A percentile compares a stretch with the other conserved stretches of the same genome.
Conservation (phyloP, 768 basidiomycete species). For the Mycena leptocephala region DNA sequence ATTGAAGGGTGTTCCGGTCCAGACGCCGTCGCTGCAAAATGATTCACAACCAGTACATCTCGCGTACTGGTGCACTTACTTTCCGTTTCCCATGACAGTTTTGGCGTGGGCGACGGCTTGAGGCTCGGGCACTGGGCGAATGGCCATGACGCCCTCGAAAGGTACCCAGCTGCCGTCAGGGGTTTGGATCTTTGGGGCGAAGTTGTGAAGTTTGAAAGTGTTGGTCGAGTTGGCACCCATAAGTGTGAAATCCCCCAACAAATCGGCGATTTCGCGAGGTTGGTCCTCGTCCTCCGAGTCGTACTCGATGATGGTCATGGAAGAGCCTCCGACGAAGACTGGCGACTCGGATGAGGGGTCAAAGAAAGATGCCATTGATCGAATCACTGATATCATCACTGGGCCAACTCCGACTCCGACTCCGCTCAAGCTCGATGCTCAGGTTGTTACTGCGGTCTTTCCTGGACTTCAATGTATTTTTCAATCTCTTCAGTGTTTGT, state of each 20-base stretch:
- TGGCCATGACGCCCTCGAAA: background rate
- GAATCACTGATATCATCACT: no score
- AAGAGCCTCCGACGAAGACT: no score
- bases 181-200: background rate
- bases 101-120: conserved; percentile 1
- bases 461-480: no score
- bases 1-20: conserved; percentile 19
- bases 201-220: conserved; percentile 16
- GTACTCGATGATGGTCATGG: no score
- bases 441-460: no score
- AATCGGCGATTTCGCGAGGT: conserved; percentile 2
- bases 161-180: background rate
- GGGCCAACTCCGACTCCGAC: no score
- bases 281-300: conserved; percentile 19
- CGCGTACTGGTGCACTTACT: conserved; percentile 1
- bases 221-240: background rate
- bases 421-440: no score
- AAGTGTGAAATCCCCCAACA: background rate
- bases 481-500: no score
- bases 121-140: conserved; percentile 16
- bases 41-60: background rate
- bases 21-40: conserved; percentile 16
- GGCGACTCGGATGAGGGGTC: no score
- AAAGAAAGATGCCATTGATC: no score
- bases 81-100: conserved; percentile 13